Evolutionary conservation across 352 stramenopile genomes (phyloP).

Genomic region (Plasmopara halstedii): DNA sequence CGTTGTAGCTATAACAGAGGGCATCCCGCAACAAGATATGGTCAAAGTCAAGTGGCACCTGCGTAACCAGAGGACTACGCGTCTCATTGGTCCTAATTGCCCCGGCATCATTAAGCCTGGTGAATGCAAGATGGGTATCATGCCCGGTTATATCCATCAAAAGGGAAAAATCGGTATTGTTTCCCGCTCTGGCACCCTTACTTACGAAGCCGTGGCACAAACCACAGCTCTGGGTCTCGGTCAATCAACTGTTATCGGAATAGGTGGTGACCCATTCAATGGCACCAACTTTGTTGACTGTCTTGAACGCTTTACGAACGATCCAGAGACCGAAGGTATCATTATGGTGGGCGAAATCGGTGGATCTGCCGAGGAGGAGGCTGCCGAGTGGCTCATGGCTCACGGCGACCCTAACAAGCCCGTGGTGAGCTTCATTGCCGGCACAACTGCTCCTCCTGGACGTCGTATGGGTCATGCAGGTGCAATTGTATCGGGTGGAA

Average conservation of each 20-base stretch:
- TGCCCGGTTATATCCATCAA: constrained; percentile 99
- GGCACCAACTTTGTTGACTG: constrained; percentile 99
- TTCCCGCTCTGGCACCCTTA: constrained; percentile 96
- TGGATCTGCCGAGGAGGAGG: constrained; percentile 96
- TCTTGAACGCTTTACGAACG: constrained; percentile 98
- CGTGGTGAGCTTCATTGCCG: constrained; percentile 99
- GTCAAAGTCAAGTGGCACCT: constrained; percentile 96
- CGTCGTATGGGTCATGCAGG: constrained; percentile 98
- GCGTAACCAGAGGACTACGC: constrained; percentile 88
- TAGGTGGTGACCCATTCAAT: constrained; percentile 99
- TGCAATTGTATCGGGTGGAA: constrained; percentile 98
- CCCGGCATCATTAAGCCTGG: constrained; percentile 99
- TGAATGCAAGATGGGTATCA: constrained; percentile 99
- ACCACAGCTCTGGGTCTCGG: constrained; percentile 95
- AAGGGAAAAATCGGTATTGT: constrained; percentile 98
- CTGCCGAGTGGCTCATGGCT: constrained; percentile 96
- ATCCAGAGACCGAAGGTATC: constrained; percentile 98
- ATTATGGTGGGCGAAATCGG: constrained; percentile 99
- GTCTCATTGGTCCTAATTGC: constrained; percentile 99
- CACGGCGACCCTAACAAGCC: constrained; percentile 98
- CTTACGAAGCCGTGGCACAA: constrained; percentile 98
- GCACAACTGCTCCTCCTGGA: constrained; percentile 96
- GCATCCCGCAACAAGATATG: constrained; percentile 99
- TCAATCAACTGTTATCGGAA: constrained; percentile 98
- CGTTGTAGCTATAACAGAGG: constrained; percentile 98